Evolutionary conservation across 2,329 filamentous ascomycete genomes (phyloP), one percentile per base, ranked within the genome.

Genomic region (Beauveria scarabaeidicola): DNA sequence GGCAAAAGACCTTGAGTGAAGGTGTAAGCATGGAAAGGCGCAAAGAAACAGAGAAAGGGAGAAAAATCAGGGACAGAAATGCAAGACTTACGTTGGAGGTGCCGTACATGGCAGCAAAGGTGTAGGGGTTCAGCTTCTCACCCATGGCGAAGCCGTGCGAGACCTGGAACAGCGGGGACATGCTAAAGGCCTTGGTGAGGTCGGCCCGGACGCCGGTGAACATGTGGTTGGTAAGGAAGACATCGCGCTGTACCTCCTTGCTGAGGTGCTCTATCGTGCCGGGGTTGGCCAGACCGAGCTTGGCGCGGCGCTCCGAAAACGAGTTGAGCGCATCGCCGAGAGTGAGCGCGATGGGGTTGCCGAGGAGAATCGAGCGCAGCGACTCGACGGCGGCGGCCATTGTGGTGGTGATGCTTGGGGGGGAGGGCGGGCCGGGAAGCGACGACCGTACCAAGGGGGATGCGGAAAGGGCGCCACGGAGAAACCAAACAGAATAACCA

Each of bases 71-170:
- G 5, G 2, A 13, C 48, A 23, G 52, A 27, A 43, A 15, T 19
- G 48, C 40, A 5, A 41, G 52, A 59, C 67, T 62, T 76, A 97
- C 93, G 82, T 91, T 93, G 75, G 88, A 89, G 66, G 90, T 96
- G 67, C 94, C 94, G 73, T 94, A 97, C 70, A 99, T 85, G 65
- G 90, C 90, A 66, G 91, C 90, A 77, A 97, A 96, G 59, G 90
- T 91, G 77, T 99, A 99, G 41, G 94, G 94, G 73, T 92, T 92
- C 74, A 96, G 81, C 66, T 89, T 86, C 76, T 96, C 91, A 68
- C 94, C 93, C 84, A 97, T 90, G 59, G 93, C 88, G 74, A 99
- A 94, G 68, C 94, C 90, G 78, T 99, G 94, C 65, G 93, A 97
- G 68, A 97, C 89, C 77, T 97, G 93, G 82, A 99, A 99, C 66